Evolutionary conservation across 805 yeast species (phyloP).

Genomic region (Spathaspora passalidarum): DNA sequence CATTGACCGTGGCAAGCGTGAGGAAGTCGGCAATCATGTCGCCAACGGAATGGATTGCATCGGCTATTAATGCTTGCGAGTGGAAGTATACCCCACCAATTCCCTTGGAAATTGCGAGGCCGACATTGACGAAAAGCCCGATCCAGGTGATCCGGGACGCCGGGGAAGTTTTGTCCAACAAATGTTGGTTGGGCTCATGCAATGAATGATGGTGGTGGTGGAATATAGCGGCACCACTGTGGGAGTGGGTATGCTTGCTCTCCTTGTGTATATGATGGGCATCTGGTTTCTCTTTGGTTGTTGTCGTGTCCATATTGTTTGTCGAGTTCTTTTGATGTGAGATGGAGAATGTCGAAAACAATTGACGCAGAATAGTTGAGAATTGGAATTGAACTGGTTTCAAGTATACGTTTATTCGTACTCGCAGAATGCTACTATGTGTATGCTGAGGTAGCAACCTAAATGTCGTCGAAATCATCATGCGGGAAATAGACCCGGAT

Average conservation of each 20-base stretch:
- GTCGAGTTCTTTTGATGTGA: not conserved
- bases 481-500: not conserved
- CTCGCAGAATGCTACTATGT: not conserved
- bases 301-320: conserved; percentile 1
- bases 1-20: conserved; percentile 84
- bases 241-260: conserved; percentile 12
- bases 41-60: conserved; percentile 88
- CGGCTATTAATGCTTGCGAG: conserved; percentile 92
- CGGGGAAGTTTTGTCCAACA: conserved; percentile 50
- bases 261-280: not conserved
- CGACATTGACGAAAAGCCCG: conserved; percentile 79
- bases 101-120: conserved; percentile 84
- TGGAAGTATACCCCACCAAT: conserved; percentile 89
- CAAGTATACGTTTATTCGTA: not conserved
- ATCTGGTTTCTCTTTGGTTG: not conserved
- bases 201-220: conserved; percentile 46
- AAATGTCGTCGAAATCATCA: not conserved
- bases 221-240: conserved; percentile 16
- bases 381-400: not conserved
- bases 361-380: not conserved
- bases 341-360: conserved; percentile 1
- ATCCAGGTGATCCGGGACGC: conserved; percentile 93
- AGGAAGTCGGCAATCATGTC: conserved; percentile 88
- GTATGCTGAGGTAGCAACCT: not conserved
- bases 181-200: conserved; percentile 43